These are phyloP conservation scores for Annulohypoxylon stygium DNA, from an alignment of 495 filamentous ascomycete genomes.

Conservation along the genomic window DNA sequence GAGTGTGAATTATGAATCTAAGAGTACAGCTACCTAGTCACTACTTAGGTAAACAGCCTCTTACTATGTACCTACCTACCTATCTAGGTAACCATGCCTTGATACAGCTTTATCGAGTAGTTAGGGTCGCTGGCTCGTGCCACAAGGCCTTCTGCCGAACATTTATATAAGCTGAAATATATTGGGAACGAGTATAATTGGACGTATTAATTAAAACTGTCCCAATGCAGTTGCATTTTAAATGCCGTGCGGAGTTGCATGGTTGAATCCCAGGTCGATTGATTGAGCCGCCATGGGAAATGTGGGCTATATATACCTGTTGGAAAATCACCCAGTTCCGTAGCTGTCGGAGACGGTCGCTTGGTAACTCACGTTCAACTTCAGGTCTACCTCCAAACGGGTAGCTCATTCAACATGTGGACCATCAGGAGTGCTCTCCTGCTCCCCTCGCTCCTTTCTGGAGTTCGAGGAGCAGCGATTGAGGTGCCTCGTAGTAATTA, in stretches of 20 bases:
- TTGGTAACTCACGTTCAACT: slow-evolving; percentile 27
- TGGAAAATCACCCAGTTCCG: slow-evolving; percentile 21
- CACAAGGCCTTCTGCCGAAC: slow-evolving; percentile 27
- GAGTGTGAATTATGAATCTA: too few relatives aligned
- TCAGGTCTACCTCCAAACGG: slow-evolving; percentile 32
- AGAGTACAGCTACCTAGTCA: too few relatives aligned
- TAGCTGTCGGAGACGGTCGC: slow-evolving; percentile 22
- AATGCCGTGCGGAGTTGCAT: slow-evolving; percentile 51
- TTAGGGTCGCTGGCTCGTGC: background rate
- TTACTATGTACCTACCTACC: too few relatives aligned
- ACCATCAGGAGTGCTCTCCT: slow-evolving; percentile 51
- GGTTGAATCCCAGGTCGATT: slow-evolving; percentile 33
- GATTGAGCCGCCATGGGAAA: slow-evolving; percentile 49
- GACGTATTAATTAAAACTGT: slow-evolving; percentile 49
- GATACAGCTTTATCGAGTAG: background rate
- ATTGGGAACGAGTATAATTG: slow-evolving; percentile 49
- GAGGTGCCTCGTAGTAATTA: slow-evolving; percentile 39
- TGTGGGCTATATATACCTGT: slow-evolving; percentile 49
- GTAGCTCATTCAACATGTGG: slow-evolving; percentile 51
- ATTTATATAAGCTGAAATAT: slow-evolving; percentile 42
- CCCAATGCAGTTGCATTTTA: slow-evolving; percentile 45
- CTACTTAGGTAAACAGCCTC: too few relatives aligned
- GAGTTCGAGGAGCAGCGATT: slow-evolving; percentile 41
- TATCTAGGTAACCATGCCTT: too few relatives aligned
- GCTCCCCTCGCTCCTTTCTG: slow-evolving; percentile 52